Conservation (phyloP, 345 rosid species). For the Aethionema arabicum region DNA sequence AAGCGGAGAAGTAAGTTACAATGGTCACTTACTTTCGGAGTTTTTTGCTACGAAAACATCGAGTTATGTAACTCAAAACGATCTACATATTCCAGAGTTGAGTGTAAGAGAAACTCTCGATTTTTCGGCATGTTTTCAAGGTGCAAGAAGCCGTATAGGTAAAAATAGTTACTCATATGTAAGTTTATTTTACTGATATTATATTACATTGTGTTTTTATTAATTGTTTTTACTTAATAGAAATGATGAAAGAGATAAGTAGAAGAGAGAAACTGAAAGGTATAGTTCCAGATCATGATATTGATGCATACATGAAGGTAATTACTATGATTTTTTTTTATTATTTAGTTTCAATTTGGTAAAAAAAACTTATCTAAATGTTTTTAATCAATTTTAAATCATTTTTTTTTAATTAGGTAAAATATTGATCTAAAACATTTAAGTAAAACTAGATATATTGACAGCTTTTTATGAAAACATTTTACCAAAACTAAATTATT, state of each 20-base stretch:
- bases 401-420: too few species aligned
- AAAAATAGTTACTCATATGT: background rate
- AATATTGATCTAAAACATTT: too few species aligned
- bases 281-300: conserved; percentile 33
- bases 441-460: too few species aligned
- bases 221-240: background rate
- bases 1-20: conserved; percentile 48
- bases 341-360: too few species aligned
- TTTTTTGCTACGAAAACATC: conserved; percentile 42
- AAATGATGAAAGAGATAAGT: conserved; percentile 29
- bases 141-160: conserved; percentile 44
- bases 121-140: conserved; percentile 80
- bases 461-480: too few species aligned
- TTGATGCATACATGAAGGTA: conserved; percentile 41
- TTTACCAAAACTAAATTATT: too few species aligned
- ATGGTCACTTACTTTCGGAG: conserved; percentile 49
- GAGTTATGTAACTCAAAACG: conserved; percentile 61
- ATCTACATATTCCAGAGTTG: conserved; percentile 70
- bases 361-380: too few species aligned
- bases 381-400: too few species aligned
- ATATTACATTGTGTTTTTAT: background rate
- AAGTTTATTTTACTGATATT: conserved; percentile 1
- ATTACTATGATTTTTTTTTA: background rate
- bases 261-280: conserved; percentile 31
- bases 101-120: conserved; percentile 80